Conservation (phyloP, 202 grass and related monocot species). For the Musa balbisiana region DNA sequence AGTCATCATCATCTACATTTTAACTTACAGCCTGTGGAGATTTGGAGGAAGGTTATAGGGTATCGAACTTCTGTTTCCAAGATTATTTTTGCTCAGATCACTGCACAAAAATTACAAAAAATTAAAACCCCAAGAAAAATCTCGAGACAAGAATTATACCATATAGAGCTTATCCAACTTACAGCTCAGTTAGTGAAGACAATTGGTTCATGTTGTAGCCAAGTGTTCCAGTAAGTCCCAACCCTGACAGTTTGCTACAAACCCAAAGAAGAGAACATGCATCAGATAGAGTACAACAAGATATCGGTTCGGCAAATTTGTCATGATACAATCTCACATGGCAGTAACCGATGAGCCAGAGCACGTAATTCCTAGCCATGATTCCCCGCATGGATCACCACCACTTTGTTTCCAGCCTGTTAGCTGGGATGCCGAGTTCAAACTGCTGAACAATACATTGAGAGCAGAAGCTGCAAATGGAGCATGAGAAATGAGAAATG, state of each 20-base stretch:
- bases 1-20: constrained; percentile 14
- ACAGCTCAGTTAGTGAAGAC: constrained; percentile 73
- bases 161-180: constrained; percentile 33
- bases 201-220: constrained; percentile 78
- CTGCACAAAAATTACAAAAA: constrained; percentile 36
- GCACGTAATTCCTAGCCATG: constrained; percentile 67
- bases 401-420: constrained; percentile 64
- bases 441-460: constrained; percentile 34
- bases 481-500: not conserved
- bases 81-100: constrained; percentile 86
- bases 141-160: constrained; percentile 11
- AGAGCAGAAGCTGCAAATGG: constrained; percentile 6
- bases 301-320: constrained; percentile 8
- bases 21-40: constrained; percentile 78
- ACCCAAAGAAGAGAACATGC: constrained; percentile 13
- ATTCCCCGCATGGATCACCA: constrained; percentile 84
- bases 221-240: constrained; percentile 66
- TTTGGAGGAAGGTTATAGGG: constrained; percentile 72
- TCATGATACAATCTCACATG: constrained; percentile 27
- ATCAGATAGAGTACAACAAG: constrained; percentile 21
- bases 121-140: constrained; percentile 3
- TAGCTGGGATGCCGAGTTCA: constrained; percentile 62
- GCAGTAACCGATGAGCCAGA: constrained; percentile 49
- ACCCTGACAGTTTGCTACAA: constrained; percentile 48
- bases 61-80: constrained; percentile 53